Evolutionary conservation across 2,329 filamentous ascomycete species (phyloP).

Genomic region (Diaporthe sp.): DNA sequence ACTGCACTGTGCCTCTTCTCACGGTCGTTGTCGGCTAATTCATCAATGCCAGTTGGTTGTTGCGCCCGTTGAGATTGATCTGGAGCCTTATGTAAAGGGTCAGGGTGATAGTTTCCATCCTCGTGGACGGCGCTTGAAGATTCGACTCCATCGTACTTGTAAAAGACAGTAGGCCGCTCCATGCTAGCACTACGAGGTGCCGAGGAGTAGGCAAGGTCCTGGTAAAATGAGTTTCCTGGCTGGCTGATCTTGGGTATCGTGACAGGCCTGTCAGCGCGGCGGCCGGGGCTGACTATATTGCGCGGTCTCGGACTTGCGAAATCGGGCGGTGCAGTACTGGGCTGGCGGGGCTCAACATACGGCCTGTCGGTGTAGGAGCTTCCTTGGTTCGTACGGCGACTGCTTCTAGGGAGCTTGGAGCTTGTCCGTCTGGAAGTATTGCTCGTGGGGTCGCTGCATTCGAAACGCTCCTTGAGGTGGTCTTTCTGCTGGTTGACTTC

Average conservation of each 20-base stretch:
- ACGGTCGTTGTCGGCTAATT: no score
- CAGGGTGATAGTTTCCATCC: constrained; percentile 34
- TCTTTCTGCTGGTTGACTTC: constrained; percentile 44
- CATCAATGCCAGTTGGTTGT: no score
- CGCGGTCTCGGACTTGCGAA: not conserved
- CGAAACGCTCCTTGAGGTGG: constrained; percentile 49
- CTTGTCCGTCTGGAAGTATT: constrained; percentile 39
- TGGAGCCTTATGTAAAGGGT: constrained; percentile 35
- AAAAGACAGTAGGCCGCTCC: constrained; percentile 34
- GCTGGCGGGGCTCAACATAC: constrained; percentile 33
- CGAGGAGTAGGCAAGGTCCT: constrained; percentile 29
- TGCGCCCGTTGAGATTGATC: no score
- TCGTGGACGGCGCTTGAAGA: constrained; percentile 15
- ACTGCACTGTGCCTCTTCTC: no score
- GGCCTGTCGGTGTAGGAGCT: constrained; percentile 21
- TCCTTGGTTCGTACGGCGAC: constrained; percentile 23
- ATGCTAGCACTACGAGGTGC: constrained; percentile 36
- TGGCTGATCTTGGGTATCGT: constrained; percentile 19
- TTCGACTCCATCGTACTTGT: not conserved
- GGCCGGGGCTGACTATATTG: not conserved
- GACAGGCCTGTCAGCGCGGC: constrained; percentile 26
- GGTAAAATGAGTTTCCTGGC: constrained; percentile 3
- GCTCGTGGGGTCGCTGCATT: constrained; percentile 45
- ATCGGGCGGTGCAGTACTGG: not conserved
- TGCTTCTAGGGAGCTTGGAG: constrained; percentile 26